phyloP scores from a whole-genome alignment of 768 basidiomycete species.

The Podaxis sp. region DNA sequence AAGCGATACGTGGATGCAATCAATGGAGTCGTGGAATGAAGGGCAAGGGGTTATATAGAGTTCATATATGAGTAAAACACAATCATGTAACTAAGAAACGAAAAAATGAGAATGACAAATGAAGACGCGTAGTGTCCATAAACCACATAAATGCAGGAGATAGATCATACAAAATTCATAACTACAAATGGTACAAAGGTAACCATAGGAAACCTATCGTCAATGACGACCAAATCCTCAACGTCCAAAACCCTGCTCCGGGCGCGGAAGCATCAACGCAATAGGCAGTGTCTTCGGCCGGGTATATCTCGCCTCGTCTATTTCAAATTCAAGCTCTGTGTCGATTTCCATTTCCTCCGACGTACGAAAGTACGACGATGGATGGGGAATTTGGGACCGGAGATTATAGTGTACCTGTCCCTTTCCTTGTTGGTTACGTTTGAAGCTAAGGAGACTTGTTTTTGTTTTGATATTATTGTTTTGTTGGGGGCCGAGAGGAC shows the following conservation, averaged over 20 bases:
- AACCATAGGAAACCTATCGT: background rate
- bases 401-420: slow-evolving; percentile 4
- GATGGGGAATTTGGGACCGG: slow-evolving; percentile 2
- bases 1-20: too few species aligned
- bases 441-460: background rate
- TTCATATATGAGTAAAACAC: background rate
- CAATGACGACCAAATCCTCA: background rate
- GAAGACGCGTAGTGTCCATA: background rate
- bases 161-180: too few species aligned
- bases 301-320: slow-evolving; percentile 4
- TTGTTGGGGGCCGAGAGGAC: background rate
- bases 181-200: background rate
- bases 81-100: background rate
- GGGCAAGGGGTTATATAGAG: background rate
- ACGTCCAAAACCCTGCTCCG: background rate
- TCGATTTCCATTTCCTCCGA: slow-evolving; percentile 12
- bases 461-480: background rate
- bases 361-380: slow-evolving; percentile 10
- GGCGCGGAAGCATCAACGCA: slow-evolving; percentile 5
- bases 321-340: slow-evolving; percentile 4
- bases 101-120: background rate
- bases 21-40: background rate
- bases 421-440: background rate
- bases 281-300: slow-evolving; percentile 1
- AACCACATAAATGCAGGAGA: background rate